Base-by-base conservation (phyloP, 208 protist genomes). In the Leishmania amazonensis region DNA sequence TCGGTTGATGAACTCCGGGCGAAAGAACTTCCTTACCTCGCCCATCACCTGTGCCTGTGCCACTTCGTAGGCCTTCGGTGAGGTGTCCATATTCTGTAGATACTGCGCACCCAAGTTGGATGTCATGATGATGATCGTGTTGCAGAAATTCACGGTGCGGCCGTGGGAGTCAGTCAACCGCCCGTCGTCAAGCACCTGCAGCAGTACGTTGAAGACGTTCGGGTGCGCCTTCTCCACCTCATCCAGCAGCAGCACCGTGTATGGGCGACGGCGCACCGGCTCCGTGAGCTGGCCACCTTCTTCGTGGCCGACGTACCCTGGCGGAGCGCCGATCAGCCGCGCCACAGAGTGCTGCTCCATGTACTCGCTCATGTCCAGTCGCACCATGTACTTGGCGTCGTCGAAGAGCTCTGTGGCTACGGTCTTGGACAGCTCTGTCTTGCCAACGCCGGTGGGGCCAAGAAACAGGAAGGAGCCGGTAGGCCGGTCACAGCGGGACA, bases 281-380 rank as follows among this genome's bases (percentile, higher is more conserved):
- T 99, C 99, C 8, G 99, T 99, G 62, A 99, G 93, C 88, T 99
- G 94, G 38, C 99, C 99, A 53, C 99, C 99, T 81, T 99, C 94
- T 17, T 99, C 99, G 84, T 99, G 99, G 57, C 99, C 99, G 17
- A 99, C 97, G 86, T 99, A 99, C 60, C 99, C 99, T 35, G 99
- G 99, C 54, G 99, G 99, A 6, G 99, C 95, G 60, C 99, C 99
- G 80, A 99, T 99, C 6, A 99, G 92, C 35, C 99, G 91, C 3
- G 98, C 87, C 21, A 99, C 98, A 4, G 94, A 94, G 88, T 99
- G 98, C 72, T 92, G 76, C 87, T 99, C 98, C 98, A 99, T 99
- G 90, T 99, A 99, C 91, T 99, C 99, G 78, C 90, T 98, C 99
- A 99, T 99, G 94, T 99, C 99, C 65, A 99, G 98, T 31, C 99